Evolutionary conservation across 2,329 filamentous ascomycete species (phyloP), one percentile per base, ranked within the genome.

Genomic region (Xylaria hypoxylon): DNA sequence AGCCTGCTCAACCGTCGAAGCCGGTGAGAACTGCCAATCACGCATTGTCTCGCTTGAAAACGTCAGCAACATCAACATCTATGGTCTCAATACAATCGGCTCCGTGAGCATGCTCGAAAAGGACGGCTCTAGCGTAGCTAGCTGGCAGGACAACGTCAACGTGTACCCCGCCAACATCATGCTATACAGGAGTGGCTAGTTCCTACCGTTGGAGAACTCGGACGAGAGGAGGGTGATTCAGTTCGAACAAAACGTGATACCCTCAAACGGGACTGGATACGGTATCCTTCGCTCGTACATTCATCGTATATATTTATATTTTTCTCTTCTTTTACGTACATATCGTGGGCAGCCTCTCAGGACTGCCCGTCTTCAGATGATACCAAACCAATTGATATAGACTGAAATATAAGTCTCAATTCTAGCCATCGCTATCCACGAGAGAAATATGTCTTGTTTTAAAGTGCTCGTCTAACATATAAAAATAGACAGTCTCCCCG

Each of bases 11-110:
- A 75, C 76, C 5, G 70, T 79, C 3, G 77, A 74, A 0, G 72
- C 77, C 26, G 78, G 77, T 17, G 74, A 77, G 62, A 76, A 69
- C 68, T 84, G 82, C 75, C 81, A 83, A 73, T 72, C 74, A 2
- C 74, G 78, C 28, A 80, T 80, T 50, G 74, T 79, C 47, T 80
- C 77, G 33, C 67, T 82, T n/a, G 78, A 81, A 70, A 78, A 79
- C 62, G 69, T 67, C 10, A 77, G 72, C 51, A 74, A 76, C 58
- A 70, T 82, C 48, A 77, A 79, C 62, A 75, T 85, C 63, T 83
- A 82, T 69, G 80, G 81, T 61, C 77, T 85, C 57, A 83, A 83
- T 74, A 84, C 82, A 1, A 80, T 85, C 47, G 83, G 82, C 10
- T 78, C 78, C 8, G 67, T 73, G 19, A 77, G 75, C 65, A 81